A percentile compares a stretch with the other conserved stretches of the same genome.
phyloP scores from a whole-genome alignment of 208 protist species.

The Phytomonas serpens region DNA sequence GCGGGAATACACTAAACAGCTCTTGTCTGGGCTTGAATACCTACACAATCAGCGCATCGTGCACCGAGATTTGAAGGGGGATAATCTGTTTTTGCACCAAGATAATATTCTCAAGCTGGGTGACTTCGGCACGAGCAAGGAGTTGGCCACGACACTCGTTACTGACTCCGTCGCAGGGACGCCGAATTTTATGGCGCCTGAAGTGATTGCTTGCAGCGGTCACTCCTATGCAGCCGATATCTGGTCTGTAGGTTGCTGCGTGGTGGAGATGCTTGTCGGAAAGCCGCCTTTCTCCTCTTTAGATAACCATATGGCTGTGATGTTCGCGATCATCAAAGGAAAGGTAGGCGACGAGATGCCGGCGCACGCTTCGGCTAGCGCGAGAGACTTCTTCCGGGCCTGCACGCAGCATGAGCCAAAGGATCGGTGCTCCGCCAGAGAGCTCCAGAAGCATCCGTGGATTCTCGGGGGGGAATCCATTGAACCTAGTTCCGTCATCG shows the following conservation, averaged over 20 bases:
- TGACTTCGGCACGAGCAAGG: conserved; percentile 89
- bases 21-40: conserved; percentile 83
- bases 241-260: conserved; percentile 90
- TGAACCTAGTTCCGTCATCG: not conserved
- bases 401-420: conserved; percentile 60
- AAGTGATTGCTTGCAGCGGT: conserved; percentile 86
- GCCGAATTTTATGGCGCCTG: conserved; percentile 92
- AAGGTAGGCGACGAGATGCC: conserved; percentile 67
- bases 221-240: conserved; percentile 87
- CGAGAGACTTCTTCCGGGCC: conserved; percentile 65
- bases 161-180: conserved; percentile 87
- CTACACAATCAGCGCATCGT: conserved; percentile 79
- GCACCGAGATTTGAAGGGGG: conserved; percentile 90
- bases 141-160: conserved; percentile 70
- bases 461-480: conserved; percentile 17
- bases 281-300: conserved; percentile 72
- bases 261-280: conserved; percentile 88
- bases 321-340: conserved; percentile 85
- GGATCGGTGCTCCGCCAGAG: conserved; percentile 46
- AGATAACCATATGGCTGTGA: conserved; percentile 87
- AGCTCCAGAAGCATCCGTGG: conserved; percentile 74
- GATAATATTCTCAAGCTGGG: conserved; percentile 73
- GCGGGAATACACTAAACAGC: conserved; percentile 69
- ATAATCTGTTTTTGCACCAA: conserved; percentile 86
- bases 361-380: conserved; percentile 36